These are phyloP conservation scores for Ogataea parapolymorpha DNA, from an alignment of 805 yeast species.

Conservation along the genomic window DNA sequence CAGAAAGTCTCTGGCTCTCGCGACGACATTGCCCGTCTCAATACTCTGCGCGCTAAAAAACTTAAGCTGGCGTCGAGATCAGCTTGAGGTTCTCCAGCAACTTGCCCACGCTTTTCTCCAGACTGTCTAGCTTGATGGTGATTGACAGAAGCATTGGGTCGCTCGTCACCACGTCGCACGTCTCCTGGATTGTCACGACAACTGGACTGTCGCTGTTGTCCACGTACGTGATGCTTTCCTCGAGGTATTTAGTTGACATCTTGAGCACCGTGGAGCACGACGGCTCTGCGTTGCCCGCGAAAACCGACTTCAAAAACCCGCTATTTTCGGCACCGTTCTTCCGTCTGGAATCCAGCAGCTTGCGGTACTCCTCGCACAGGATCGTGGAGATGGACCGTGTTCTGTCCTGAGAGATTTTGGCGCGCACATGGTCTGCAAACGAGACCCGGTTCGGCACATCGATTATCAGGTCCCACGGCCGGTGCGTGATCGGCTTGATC, in stretches of 20 bases:
- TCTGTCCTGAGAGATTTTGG: slow-evolving; percentile 48
- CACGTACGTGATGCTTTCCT: slow-evolving; percentile 60
- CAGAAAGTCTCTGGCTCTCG: slow-evolving; percentile 26
- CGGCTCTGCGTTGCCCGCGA: slow-evolving; percentile 24
- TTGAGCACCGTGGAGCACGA: slow-evolving; percentile 34
- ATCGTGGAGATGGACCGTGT: slow-evolving; percentile 37
- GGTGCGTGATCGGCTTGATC: slow-evolving; percentile 45
- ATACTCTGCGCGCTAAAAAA: slow-evolving; percentile 15
- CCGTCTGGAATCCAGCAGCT: slow-evolving; percentile 28
- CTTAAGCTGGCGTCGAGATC: slow-evolving; percentile 11
- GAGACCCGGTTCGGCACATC: slow-evolving; percentile 41
- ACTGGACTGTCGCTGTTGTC: slow-evolving; percentile 31
- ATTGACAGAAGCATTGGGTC: slow-evolving; percentile 66
- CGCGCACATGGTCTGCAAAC: slow-evolving; percentile 55
- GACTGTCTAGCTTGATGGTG: slow-evolving; percentile 58
- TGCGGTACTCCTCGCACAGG: slow-evolving; percentile 38
- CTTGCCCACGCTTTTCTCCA: slow-evolving; percentile 48
- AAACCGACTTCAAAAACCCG: slow-evolving; percentile 23
- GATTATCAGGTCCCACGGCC: slow-evolving; percentile 63
- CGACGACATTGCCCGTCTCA: slow-evolving; percentile 24
- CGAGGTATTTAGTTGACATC: slow-evolving; percentile 50
- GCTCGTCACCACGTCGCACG: slow-evolving; percentile 57
- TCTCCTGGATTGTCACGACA: slow-evolving; percentile 61
- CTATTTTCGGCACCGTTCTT: slow-evolving; percentile 5
- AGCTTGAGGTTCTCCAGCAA: slow-evolving; percentile 22